Percentiles rank a stretch among this genome's conserved stretches.
These are phyloP conservation scores for Diaporthe vaccinii DNA, from an alignment of 2,329 filamentous ascomycete genomes.

Conservation along the genomic window DNA sequence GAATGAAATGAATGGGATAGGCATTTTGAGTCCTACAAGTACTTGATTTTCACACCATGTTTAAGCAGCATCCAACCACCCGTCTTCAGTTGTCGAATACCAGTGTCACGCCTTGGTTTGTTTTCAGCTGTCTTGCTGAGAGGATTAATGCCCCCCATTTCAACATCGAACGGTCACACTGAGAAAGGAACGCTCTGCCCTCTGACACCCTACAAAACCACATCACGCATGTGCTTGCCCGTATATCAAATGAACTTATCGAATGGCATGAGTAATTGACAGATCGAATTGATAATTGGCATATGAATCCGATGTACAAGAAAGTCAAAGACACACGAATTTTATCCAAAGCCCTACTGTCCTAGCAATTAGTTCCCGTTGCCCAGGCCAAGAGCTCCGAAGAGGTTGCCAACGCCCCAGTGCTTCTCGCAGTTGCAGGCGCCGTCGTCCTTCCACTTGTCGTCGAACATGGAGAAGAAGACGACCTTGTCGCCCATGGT, in stretches of 20 bases:
- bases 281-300: conserved; percentile 22
- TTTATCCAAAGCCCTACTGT: background rate
- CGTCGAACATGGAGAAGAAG: conserved; percentile 86
- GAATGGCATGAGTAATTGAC: conserved; percentile 12
- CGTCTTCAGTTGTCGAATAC: background rate
- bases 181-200: background rate
- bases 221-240: background rate
- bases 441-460: conserved; percentile 84
- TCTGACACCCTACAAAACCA: background rate
- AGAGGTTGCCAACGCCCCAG: conserved; percentile 77
- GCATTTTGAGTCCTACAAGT: background rate
- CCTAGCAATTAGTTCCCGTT: background rate
- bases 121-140: background rate
- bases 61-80: background rate
- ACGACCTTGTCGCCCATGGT: conserved; percentile 76
- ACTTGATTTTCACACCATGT: no score
- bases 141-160: background rate
- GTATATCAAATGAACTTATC: background rate
- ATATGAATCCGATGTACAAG: conserved; percentile 33
- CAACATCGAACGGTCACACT: background rate
- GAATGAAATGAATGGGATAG: background rate
- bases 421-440: conserved; percentile 80
- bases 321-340: conserved; percentile 23
- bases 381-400: conserved; percentile 48
- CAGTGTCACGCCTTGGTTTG: background rate